Percentiles rank a stretch among this genome's conserved stretches.
phyloP scores from a whole-genome alignment of 2,329 filamentous ascomycete species.

The Zarea fungicola region DNA sequence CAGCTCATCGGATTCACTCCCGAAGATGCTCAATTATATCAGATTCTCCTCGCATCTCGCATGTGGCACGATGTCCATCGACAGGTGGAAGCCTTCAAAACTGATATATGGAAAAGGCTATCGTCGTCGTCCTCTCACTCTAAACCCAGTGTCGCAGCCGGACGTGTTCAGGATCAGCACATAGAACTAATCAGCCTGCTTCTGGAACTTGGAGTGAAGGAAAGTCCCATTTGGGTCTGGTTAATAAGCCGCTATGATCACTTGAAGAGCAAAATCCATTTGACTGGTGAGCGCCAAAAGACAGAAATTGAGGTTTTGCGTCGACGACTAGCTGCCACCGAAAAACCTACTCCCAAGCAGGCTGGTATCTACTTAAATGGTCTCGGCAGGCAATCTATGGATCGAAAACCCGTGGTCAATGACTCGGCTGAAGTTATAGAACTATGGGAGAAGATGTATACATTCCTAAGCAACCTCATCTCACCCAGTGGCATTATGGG shows the following conservation, averaged over 20 bases:
- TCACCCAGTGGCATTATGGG: slow-evolving; percentile 77
- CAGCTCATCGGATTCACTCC: slow-evolving; percentile 50
- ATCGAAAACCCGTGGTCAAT: slow-evolving; percentile 57
- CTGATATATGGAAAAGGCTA: slow-evolving; percentile 80
- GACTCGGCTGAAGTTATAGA: slow-evolving; percentile 79
- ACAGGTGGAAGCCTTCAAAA: slow-evolving; percentile 81
- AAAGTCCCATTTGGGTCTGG: slow-evolving; percentile 97
- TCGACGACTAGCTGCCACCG: slow-evolving; percentile 68
- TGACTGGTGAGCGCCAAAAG: slow-evolving; percentile 76
- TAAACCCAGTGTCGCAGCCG: slow-evolving; percentile 41
- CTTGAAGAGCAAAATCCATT: slow-evolving; percentile 77
- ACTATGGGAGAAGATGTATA: slow-evolving; percentile 84
- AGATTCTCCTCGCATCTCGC: slow-evolving; percentile 79
- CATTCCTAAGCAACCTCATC: slow-evolving; percentile 68
- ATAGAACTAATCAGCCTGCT: slow-evolving; percentile 87
- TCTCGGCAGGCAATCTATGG: slow-evolving; percentile 61
- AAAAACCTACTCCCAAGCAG: slow-evolving; percentile 63
- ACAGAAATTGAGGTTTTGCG: slow-evolving; percentile 90
- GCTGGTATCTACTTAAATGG: slow-evolving; percentile 73
- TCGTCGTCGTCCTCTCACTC: slow-evolving; percentile 59
- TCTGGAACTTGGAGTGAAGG: slow-evolving; percentile 88
- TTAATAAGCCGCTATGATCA: slow-evolving; percentile 84
- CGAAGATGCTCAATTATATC: slow-evolving; percentile 75
- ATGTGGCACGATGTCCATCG: slow-evolving; percentile 95
- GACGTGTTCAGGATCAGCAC: slow-evolving; percentile 69